Conservation (phyloP, 352 stramenopile species). For the Blastocystis sp. region DNA sequence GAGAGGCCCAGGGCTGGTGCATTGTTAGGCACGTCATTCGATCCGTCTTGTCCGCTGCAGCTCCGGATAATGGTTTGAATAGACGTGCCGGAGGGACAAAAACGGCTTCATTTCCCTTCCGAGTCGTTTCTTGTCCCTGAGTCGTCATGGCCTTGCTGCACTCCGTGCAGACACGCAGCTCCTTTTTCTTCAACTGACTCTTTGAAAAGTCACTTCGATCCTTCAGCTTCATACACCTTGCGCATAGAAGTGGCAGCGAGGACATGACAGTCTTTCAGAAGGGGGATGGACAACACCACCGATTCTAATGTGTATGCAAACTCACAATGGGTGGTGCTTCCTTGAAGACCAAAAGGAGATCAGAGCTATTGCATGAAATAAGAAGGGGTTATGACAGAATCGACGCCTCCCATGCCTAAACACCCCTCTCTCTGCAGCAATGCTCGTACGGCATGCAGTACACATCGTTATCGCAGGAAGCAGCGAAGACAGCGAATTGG, state of each 20-base stretch:
- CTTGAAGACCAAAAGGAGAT: too few relatives aligned
- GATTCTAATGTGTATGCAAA: background rate
- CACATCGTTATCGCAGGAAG: too few relatives aligned
- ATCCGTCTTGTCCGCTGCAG: constrained; percentile 34
- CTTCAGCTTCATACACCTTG: background rate
- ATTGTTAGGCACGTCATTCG: constrained; percentile 58
- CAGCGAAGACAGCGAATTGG: too few relatives aligned
- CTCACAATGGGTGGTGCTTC: too few relatives aligned
- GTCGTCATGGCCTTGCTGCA: background rate
- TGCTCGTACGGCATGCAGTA: too few relatives aligned
- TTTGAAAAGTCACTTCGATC: constrained; percentile 28
- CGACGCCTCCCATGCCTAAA: too few relatives aligned
- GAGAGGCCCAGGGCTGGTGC: constrained; percentile 58
- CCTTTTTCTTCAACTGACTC: background rate
- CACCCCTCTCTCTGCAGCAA: too few relatives aligned
- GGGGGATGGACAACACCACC: background rate
- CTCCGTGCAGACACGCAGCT: background rate
- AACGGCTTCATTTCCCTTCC: background rate
- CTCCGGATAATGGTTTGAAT: constrained; percentile 54
- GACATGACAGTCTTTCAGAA: background rate
- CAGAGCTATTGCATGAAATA: too few relatives aligned
- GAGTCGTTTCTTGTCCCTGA: background rate
- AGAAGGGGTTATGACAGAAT: too few relatives aligned
- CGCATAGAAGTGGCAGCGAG: background rate
- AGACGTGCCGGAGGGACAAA: background rate